Evolutionary conservation across 1,139 yeast genomes (phyloP), one percentile per base, ranked within the genome.

Genomic region (Blastobotrys proliferans): DNA sequence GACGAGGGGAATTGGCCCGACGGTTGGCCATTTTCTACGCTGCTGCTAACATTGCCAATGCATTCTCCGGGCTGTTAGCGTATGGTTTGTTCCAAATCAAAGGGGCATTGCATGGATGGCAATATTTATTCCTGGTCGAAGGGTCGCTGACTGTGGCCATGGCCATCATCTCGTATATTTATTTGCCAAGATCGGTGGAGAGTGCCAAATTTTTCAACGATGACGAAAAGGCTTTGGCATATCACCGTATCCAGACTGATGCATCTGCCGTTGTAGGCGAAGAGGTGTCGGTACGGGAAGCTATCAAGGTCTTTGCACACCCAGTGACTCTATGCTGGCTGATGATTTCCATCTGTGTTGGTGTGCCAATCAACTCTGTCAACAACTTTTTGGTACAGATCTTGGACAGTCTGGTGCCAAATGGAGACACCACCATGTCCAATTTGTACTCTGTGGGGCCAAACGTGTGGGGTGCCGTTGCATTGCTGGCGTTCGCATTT

Each of bases 1-100:
- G 58, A 22, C 51, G 57, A 29, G 45, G 46, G 11, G 67, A 62
- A 44, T 51, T 62, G 20, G 59, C 79, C 3, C 63, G 74, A 33
- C 67, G 85, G 55, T 73, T 76, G 53, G 76, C 84, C n/a, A 65
- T 79, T 43, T 68, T 79, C 52, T 78, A 74, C 56, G 72, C 81
- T 9, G 63, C 62, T n/a, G 57, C 65, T 13, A 51, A 56, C 45
- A 46, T 63, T 28, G 58, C 68, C 16, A 66, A 66, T 16, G 66
- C 66, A 26, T 58, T 62, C 39, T 56, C 64, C 1, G 65, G 65
- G n/a, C 49, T 62, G 22, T 51, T 62, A 16, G 60, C 63, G 21
- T 58, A 52, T 45, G 47, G 47, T 11, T 30, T 44, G 18, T 44
- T 44, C 37, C 43, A 44, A 16, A 47, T 82, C 79, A 41, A 53